A percentile compares a stretch with the other conserved stretches of the same genome.
Conservation (phyloP, 495 filamentous ascomycete genomes). For the Jackrogersella multiformis region DNA sequence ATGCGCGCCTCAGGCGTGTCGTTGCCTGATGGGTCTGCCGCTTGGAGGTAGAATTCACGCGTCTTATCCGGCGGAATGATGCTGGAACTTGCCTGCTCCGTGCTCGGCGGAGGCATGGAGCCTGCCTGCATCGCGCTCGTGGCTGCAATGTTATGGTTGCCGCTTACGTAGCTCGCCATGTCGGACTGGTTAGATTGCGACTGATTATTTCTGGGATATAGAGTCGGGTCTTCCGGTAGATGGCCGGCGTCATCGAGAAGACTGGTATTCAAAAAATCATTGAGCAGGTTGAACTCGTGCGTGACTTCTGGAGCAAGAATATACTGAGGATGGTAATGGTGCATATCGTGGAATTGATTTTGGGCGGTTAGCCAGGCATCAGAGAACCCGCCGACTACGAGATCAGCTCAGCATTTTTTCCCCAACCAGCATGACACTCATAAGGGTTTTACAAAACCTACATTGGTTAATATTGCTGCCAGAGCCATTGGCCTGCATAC, state of each 20-base stretch:
- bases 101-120: conserved; percentile 58
- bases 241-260: conserved; percentile 80
- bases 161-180: conserved; percentile 45
- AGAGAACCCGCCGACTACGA: conserved; percentile 58
- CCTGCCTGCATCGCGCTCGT: conserved; percentile 50
- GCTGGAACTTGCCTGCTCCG: conserved; percentile 64
- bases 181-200: conserved; percentile 47
- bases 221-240: conserved; percentile 66
- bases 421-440: conserved; percentile 40
- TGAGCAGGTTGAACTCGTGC: conserved; percentile 94
- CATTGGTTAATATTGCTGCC: conserved; percentile 73
- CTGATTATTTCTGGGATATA: conserved; percentile 49
- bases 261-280: conserved; percentile 92
- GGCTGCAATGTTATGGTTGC: conserved; percentile 53
- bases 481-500: conserved; percentile 63
- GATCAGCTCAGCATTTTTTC: conserved; percentile 49
- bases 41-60: conserved; percentile 95
- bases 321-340: conserved; percentile 90
- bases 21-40: conserved; percentile 91
- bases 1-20: conserved; percentile 93
- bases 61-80: conserved; percentile 78
- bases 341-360: conserved; percentile 91
- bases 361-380: conserved; percentile 69
- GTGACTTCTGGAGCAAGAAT: conserved; percentile 96
- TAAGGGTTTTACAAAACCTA: conserved; percentile 64